Conservation (phyloP, 169 alveolate genomes). For the Plasmodium yoelii region DNA sequence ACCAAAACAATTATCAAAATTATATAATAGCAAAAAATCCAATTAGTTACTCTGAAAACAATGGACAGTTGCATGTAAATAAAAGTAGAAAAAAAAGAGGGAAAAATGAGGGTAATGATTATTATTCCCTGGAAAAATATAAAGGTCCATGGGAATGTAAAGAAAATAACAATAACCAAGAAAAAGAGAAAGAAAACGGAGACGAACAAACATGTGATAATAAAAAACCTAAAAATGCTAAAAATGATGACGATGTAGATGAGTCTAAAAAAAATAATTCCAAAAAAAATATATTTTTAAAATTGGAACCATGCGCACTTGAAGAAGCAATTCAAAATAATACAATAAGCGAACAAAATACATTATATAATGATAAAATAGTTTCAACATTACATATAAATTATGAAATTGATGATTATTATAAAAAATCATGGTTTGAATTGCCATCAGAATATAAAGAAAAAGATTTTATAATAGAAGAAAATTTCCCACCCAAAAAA, state of each 20-base stretch:
- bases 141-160: conserved; percentile 69
- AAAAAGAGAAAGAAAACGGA: conserved; percentile 5
- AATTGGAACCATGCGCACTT: conserved; percentile 39
- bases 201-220: conserved; percentile 11
- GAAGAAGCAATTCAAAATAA: conserved; percentile 75
- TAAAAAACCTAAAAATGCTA: conserved; percentile 9
- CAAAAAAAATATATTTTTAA: conserved; percentile 21
- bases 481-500: conserved; percentile 91
- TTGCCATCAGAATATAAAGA: conserved; percentile 77
- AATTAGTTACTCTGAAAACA: conserved; percentile 11
- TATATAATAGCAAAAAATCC: conserved; percentile 35
- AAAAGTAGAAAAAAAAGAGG: conserved; percentile 27
- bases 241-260: conserved; percentile 20
- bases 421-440: conserved; percentile 73
- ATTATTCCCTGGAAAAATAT: conserved; percentile 27
- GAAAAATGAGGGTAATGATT: conserved; percentile 24
- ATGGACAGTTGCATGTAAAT: conserved; percentile 16
- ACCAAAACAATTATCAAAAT: conserved; percentile 42
- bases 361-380: conserved; percentile 66
- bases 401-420: conserved; percentile 44
- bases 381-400: conserved; percentile 72
- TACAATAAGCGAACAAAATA: conserved; percentile 42
- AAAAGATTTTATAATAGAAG: conserved; percentile 75
- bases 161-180: conserved; percentile 5
- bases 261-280: background rate